These are phyloP conservation scores for Apiotrichum sp. DNA, from an alignment of 1,284 basidiomycete genomes.

Conservation along the genomic window DNA sequence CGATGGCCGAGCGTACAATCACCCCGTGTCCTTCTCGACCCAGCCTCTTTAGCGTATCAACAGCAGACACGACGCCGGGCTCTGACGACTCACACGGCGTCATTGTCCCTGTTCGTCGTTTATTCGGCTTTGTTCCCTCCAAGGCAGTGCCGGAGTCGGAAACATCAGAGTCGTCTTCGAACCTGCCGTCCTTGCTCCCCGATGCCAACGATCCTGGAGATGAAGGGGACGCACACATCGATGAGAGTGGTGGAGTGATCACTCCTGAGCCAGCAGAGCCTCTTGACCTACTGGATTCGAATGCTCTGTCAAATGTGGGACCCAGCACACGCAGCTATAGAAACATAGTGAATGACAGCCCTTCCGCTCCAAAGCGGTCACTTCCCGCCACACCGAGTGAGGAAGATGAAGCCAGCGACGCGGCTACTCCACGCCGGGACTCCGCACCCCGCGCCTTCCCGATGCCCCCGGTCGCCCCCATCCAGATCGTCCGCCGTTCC, in stretches of 20 bases:
- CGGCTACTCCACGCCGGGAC: neutral
- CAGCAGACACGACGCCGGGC: neutral
- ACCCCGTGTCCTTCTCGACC: slow-evolving; percentile 6
- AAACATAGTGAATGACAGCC: neutral
- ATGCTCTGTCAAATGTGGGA: no score
- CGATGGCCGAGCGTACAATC: neutral
- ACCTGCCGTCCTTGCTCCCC: neutral
- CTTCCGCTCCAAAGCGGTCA: no score
- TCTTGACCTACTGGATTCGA: neutral
- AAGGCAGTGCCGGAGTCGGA: neutral
- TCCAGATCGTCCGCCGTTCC: neutral
- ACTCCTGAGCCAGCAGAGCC: neutral
- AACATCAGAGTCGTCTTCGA: neutral
- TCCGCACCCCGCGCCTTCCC: neutral
- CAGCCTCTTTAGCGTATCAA: slow-evolving; percentile 5
- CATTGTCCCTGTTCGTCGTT: neutral
- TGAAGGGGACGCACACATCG: neutral
- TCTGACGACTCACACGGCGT: slow-evolving; percentile 5
- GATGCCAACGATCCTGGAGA: no score
- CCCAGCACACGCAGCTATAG: no score
- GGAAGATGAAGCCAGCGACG: no score
- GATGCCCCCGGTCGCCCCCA: neutral
- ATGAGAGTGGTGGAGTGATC: neutral
- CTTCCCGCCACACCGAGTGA: no score
- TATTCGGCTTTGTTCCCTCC: neutral